Evolutionary conservation across 257 asterid genomes (phyloP).

Genomic region (Lycium barbarum): DNA sequence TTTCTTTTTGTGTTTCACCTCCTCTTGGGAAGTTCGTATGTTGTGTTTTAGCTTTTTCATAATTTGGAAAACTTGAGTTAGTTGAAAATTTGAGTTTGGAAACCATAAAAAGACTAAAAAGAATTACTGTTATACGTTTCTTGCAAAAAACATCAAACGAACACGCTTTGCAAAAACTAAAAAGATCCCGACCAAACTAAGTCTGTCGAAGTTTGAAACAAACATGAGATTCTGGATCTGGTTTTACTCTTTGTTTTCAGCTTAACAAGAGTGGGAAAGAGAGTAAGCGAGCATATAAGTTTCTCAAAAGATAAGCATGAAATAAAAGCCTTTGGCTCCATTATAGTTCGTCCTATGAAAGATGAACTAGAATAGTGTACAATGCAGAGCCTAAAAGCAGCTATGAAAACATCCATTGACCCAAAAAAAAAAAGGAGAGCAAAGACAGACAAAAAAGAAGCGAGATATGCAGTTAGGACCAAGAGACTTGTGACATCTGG

Average conservation of each 20-base stretch:
- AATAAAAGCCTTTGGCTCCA: conserved; percentile 21
- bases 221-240: not conserved
- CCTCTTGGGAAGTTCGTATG: not conserved
- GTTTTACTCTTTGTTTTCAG: not conserved
- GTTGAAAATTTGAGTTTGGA: not conserved
- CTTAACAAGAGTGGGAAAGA: not conserved
- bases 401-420: not conserved
- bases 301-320: not conserved
- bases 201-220: not conserved
- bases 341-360: not conserved
- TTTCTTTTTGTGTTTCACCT: not conserved
- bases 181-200: not conserved
- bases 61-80: not conserved
- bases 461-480: conserved; percentile 17
- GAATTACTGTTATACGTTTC: not conserved
- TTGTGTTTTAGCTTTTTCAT: not conserved
- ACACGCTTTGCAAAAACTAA: not conserved
- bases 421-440: not conserved
- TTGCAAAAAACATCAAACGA: not conserved
- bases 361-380: conserved; percentile 4
- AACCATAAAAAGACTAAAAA: not conserved
- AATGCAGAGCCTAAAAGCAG: not conserved
- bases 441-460: not conserved
- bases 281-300: not conserved
- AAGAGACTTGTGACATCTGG: not conserved